Evolutionary conservation across 2,329 filamentous ascomycete species (phyloP), one percentile per base, ranked within the genome.

Genomic region (Aspergillus ustus): DNA sequence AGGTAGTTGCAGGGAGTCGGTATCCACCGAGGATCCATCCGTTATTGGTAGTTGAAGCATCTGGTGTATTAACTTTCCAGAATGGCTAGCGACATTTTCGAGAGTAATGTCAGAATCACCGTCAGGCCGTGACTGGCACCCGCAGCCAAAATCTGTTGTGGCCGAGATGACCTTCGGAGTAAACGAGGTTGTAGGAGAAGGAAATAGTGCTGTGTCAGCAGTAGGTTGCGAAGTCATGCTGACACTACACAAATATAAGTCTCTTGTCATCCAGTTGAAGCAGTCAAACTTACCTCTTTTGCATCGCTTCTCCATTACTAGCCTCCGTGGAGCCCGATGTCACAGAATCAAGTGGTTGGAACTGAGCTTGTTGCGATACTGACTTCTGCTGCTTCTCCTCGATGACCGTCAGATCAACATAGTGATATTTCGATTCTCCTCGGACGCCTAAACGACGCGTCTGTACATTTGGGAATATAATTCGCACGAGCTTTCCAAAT

Each of bases 361-460:
- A 60, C 50, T 73, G 72, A 5, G 69, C 63, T 19, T 67, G 72
- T 49, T 73, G 62, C 7, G 69, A 62, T 7, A 65, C 61, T n/a
- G 67, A 69, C 61, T 73, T 72, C 52, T 77, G 75, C 57, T 77
- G 75, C 60, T 80, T 78, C 62, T 80, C 78, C 60, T 80, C 78
- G 29, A 80, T 78, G 48, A 83, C 76, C 2, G 80, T 80, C 61
- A 83, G 70, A 65, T 83, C 81, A 52, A 83, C 81, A 63, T 99
- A 99, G 77, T 99, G 95, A 76, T 99, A 99, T 75, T 99, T 99
- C 15, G 95, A 99, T 80, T 98, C 94, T 66, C 95, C 95, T 57
- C 95, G 88, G 51, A 98, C 93, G 65, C 95, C 95, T 13, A 99
- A 83, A 66, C 95, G 87, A 62, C 95, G 86, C 34, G 95, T 99